Evolutionary conservation across 2,329 filamentous ascomycete genomes (phyloP).

Genomic region (Grosmannia huntii): DNA sequence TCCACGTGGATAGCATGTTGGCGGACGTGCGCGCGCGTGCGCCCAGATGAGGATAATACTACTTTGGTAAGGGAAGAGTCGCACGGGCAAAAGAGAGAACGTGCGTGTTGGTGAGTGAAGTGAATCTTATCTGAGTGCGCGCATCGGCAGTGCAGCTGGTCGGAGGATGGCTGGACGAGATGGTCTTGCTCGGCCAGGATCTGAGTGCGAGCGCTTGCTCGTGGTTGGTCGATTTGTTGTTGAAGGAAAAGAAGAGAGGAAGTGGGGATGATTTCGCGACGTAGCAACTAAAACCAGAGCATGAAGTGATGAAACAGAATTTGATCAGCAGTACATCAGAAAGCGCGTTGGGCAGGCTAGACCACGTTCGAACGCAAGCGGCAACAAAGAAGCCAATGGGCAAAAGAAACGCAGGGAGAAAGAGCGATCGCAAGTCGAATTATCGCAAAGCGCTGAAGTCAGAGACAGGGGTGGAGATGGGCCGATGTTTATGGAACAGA

Average conservation of each 20-base stretch:
- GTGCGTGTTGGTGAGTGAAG: neutral
- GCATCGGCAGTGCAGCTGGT: neutral
- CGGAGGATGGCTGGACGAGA: too few species aligned
- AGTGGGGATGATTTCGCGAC: neutral
- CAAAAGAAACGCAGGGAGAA: neutral
- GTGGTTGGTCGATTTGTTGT: neutral
- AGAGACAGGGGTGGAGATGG: neutral
- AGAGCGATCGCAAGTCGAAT: neutral
- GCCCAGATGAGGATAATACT: neutral
- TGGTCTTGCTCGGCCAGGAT: neutral
- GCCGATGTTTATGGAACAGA: neutral
- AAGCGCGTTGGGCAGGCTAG: neutral
- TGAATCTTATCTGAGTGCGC: neutral
- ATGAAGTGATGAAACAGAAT: neutral
- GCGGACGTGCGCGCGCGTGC: neutral
- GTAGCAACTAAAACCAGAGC: neutral
- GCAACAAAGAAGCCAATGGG: neutral
- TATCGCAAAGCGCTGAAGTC: neutral
- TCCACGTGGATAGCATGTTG: slow-evolving; percentile 14
- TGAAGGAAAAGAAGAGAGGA: neutral
- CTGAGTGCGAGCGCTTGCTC: neutral
- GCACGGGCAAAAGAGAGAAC: neutral
- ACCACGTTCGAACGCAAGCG: neutral
- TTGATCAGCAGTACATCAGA: neutral
- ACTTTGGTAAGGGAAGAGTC: neutral